phyloP scores from a whole-genome alignment of 1,284 basidiomycete species.

The Tranzscheliella williamsii region DNA sequence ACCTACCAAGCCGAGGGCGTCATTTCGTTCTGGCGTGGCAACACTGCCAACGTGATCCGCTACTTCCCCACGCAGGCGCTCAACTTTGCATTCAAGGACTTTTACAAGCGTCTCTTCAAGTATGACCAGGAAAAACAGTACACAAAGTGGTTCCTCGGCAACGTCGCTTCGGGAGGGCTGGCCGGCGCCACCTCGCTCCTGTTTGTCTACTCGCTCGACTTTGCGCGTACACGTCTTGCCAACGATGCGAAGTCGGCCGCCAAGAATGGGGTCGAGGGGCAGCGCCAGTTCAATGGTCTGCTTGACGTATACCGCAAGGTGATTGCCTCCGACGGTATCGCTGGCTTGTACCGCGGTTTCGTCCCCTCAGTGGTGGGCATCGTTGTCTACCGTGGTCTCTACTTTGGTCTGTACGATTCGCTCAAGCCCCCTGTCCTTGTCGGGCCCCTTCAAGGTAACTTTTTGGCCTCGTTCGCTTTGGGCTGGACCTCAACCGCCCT shows the following conservation, averaged over 20 bases:
- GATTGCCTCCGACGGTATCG: slow-evolving; percentile 59
- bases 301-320: slow-evolving; percentile 62
- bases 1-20: slow-evolving; percentile 61
- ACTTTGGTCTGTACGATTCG: slow-evolving; percentile 62
- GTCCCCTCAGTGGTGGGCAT: slow-evolving; percentile 61
- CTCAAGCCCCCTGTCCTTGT: slow-evolving; percentile 61
- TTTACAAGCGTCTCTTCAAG: slow-evolving; percentile 62
- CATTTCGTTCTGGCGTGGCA: slow-evolving; percentile 61
- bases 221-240: slow-evolving; percentile 62
- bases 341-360: slow-evolving; percentile 62
- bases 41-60: slow-evolving; percentile 62
- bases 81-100: slow-evolving; percentile 61
- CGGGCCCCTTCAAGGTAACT: slow-evolving; percentile 57
- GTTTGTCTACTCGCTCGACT: slow-evolving; percentile 62
- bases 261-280: slow-evolving; percentile 59
- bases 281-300: slow-evolving; percentile 62
- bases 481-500: slow-evolving; percentile 61
- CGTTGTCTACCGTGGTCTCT: slow-evolving; percentile 62
- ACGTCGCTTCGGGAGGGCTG: slow-evolving; percentile 61
- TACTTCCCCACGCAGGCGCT: slow-evolving; percentile 61
- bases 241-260: slow-evolving; percentile 61
- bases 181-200: slow-evolving; percentile 61
- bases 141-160: slow-evolving; percentile 59
- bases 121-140: slow-evolving; percentile 58
- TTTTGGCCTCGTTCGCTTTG: slow-evolving; percentile 60